Evolutionary conservation across 352 stramenopile genomes (phyloP), one percentile per base, ranked within the genome.

Genomic region (Pythium apleroticum): DNA sequence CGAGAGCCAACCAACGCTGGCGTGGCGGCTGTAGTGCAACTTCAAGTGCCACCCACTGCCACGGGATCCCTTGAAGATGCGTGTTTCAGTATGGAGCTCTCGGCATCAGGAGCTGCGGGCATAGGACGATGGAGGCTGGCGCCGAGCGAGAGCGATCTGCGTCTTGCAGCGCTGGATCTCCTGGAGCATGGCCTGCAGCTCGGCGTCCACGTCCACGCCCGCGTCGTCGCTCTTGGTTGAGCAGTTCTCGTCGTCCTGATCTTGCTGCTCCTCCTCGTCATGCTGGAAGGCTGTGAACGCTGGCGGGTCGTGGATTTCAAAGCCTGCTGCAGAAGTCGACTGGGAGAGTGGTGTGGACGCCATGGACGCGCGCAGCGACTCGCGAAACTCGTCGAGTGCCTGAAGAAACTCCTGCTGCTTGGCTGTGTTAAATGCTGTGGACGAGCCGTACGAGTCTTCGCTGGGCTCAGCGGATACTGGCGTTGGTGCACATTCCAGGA

Each of bases 301-400:
- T 24, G 17, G 10, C 7, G 28, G 11, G 24, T 31, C 48, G 7
- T 20, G 25, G 25, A 37, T 35, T 4, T 37, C 25, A 14, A 55
- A 20, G 24, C 12, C 17, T 7, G 48, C 4, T 5, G 24, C 8
- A 6, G 22, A 22, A 7, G 41, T 28, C 7, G 20, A 15, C 20
- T 28, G n/a, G 1, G n/a, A 27, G 41, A 7, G 20, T 22, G 41
- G n/a, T 20, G 41, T 49, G 20, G 41, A 49, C 25, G 35, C 24
- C 24, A 65, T 39, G 3, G 63, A 63, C 10, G 59, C 65, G 2
- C 50, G 68, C n/a, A 88, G 56, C n/a, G 71, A 88, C 49, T 66
- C 66, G 46, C 76, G 76, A 58, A 86, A 85, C 52, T 84, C 75
- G 57, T 68, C 55, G 22, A 89, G 58, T 8, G 79, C 77, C 5